A percentile compares a stretch with the other conserved stretches of the same genome.
Evolutionary conservation across 129 eudicot genomes (phyloP).

Genomic region (Lactuca saligna): DNA sequence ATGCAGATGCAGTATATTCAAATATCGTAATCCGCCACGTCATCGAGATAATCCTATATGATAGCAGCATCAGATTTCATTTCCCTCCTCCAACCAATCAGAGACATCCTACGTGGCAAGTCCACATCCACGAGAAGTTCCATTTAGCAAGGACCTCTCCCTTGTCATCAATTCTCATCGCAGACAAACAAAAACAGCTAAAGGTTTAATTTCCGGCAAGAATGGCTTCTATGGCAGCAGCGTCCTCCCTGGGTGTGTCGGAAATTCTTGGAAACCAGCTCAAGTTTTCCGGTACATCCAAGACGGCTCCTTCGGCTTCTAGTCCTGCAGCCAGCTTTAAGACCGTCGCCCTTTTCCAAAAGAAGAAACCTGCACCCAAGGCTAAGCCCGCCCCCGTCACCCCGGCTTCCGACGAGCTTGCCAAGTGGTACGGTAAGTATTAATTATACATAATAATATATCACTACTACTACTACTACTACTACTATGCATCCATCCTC

Average conservation of each 20-base stretch:
- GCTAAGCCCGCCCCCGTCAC: slow-evolving; percentile 57
- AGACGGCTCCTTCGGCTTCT: slow-evolving; percentile 50
- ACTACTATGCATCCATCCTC: not conserved
- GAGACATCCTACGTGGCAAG: slow-evolving; percentile 50
- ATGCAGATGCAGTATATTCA: not conserved
- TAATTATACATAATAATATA: not conserved
- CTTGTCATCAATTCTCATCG: slow-evolving; percentile 25
- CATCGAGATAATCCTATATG: slow-evolving; percentile 42
- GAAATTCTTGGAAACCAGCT: slow-evolving; percentile 68
- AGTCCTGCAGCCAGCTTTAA: slow-evolving; percentile 43
- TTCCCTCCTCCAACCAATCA: slow-evolving; percentile 44
- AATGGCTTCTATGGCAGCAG: slow-evolving; percentile 87
- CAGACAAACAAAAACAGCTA: slow-evolving; percentile 16
- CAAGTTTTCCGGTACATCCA: slow-evolving; percentile 41
- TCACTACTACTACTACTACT: not conserved
- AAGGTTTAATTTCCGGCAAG: slow-evolving; percentile 1
- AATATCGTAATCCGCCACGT: slow-evolving; percentile 46
- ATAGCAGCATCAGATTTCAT: slow-evolving; percentile 52
- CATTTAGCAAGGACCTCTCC: slow-evolving; percentile 42
- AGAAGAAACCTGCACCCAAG: slow-evolving; percentile 79
- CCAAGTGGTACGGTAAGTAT: slow-evolving; percentile 97
- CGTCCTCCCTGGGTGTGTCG: slow-evolving; percentile 55
- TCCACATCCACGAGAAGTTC: slow-evolving; percentile 59
- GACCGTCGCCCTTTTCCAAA: slow-evolving; percentile 78
- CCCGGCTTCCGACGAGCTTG: slow-evolving; percentile 85